phyloP scores from a whole-genome alignment of 1,139 yeast species.

The Geotrichum phurueaensis region DNA sequence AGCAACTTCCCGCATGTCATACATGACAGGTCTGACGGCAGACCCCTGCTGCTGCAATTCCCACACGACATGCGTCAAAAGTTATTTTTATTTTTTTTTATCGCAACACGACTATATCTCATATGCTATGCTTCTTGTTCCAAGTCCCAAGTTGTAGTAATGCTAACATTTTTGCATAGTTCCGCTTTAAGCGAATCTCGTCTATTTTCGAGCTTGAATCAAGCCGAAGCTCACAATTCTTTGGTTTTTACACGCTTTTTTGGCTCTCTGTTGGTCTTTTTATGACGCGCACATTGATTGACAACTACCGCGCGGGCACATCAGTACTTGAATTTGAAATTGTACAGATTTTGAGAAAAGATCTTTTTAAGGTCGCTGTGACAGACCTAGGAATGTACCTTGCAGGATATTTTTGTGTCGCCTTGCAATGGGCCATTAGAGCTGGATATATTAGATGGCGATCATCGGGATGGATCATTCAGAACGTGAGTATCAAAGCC shows the following conservation, averaged over 20 bases:
- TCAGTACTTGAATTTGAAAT: constrained; percentile 45
- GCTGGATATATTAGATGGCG: constrained; percentile 49
- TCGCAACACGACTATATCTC: too few species aligned
- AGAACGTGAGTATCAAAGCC: constrained; percentile 32
- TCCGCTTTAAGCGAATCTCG: constrained; percentile 16
- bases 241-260: constrained; percentile 36
- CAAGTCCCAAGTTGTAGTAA: background rate
- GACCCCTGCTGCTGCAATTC: background rate
- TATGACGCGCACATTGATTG: constrained; percentile 27
- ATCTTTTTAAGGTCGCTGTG: constrained; percentile 55
- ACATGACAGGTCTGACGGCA: background rate
- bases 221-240: constrained; percentile 30
- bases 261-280: constrained; percentile 26
- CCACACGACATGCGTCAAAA: background rate
- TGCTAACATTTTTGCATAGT: background rate
- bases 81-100: too few species aligned
- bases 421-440: constrained; percentile 49
- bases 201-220: constrained; percentile 27
- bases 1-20: background rate
- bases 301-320: constrained; percentile 33
- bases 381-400: constrained; percentile 69
- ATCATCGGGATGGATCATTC: constrained; percentile 53
- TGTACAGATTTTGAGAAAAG: constrained; percentile 46
- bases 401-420: constrained; percentile 50
- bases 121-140: background rate